phyloP scores from a whole-genome alignment of 306 rosid genomes.

The Castanospermum australe region DNA sequence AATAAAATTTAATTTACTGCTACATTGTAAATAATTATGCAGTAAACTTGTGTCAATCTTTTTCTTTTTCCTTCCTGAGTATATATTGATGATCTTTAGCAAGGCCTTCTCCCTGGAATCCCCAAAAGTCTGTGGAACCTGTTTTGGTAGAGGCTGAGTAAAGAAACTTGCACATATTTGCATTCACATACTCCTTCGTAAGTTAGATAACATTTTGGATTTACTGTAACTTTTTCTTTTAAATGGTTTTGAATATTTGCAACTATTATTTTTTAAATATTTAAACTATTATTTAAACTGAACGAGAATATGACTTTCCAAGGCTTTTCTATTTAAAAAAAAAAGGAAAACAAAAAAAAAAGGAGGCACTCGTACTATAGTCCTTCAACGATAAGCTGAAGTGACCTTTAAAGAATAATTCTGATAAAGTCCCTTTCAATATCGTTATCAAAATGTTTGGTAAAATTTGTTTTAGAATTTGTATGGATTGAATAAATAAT shows the following conservation, averaged over 20 bases:
- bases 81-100: background rate
- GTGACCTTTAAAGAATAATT: background rate
- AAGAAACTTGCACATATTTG: background rate
- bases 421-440: background rate
- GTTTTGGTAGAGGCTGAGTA: background rate
- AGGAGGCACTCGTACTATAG: no score
- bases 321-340: background rate
- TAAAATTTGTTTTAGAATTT: background rate
- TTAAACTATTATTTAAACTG: no score
- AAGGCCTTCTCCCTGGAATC: background rate
- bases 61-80: background rate
- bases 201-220: background rate
- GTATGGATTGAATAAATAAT: background rate
- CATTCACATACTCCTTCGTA: background rate
- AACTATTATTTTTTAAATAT: no score
- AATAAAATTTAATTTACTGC: background rate
- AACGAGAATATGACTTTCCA: background rate
- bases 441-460: background rate
- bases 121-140: background rate
- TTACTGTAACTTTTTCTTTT: no score
- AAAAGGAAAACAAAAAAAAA: background rate
- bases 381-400: background rate
- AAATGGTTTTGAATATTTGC: background rate
- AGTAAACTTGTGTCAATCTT: background rate
- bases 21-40: background rate